Percentiles rank a stretch among this genome's conserved stretches.
These are phyloP conservation scores for Leccinum boreale DNA, from an alignment of 768 basidiomycete species.

Conservation along the genomic window DNA sequence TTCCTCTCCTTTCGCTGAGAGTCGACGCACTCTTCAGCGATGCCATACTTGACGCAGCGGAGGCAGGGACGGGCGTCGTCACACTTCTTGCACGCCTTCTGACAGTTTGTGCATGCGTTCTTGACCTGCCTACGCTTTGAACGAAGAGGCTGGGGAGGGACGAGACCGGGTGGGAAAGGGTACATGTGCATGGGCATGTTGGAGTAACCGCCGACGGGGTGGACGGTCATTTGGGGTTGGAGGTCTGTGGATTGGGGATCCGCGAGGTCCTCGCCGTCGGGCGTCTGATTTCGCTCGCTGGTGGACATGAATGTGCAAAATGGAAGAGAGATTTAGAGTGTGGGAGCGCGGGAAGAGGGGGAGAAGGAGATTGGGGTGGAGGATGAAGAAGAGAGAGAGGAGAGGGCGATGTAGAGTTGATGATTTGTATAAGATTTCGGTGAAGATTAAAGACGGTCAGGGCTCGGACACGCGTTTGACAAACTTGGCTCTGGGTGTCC, in stretches of 20 bases:
- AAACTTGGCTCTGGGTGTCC: slow-evolving; percentile 32
- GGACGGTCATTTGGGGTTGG: slow-evolving; percentile 50
- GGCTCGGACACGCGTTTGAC: slow-evolving; percentile 36
- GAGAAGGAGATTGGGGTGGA: slow-evolving; percentile 22
- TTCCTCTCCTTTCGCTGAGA: slow-evolving; percentile 91
- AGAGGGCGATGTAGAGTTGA: slow-evolving; percentile 22
- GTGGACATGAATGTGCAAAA: slow-evolving; percentile 34
- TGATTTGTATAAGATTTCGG: slow-evolving; percentile 32
- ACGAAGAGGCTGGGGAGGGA: slow-evolving; percentile 49
- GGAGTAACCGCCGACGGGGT: slow-evolving; percentile 47
- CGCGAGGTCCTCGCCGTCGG: slow-evolving; percentile 39
- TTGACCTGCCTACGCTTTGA: slow-evolving; percentile 86
- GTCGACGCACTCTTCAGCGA: slow-evolving; percentile 83
- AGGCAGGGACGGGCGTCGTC: slow-evolving; percentile 91
- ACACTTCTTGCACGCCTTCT: slow-evolving; percentile 90
- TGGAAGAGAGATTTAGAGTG: slow-evolving; percentile 20
- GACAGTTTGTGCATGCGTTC: slow-evolving; percentile 88
- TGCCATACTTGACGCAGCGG: slow-evolving; percentile 88
- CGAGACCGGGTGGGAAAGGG: slow-evolving; percentile 53
- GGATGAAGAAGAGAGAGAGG: slow-evolving; percentile 8
- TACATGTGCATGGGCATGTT: slow-evolving; percentile 68
- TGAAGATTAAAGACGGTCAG: slow-evolving; percentile 33
- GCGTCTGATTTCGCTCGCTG: slow-evolving; percentile 38
- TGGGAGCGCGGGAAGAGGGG: slow-evolving; percentile 31
- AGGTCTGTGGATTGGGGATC: slow-evolving; percentile 34